Conservation (phyloP, 1,284 basidiomycete genomes). For the Athelia psychrophila region DNA sequence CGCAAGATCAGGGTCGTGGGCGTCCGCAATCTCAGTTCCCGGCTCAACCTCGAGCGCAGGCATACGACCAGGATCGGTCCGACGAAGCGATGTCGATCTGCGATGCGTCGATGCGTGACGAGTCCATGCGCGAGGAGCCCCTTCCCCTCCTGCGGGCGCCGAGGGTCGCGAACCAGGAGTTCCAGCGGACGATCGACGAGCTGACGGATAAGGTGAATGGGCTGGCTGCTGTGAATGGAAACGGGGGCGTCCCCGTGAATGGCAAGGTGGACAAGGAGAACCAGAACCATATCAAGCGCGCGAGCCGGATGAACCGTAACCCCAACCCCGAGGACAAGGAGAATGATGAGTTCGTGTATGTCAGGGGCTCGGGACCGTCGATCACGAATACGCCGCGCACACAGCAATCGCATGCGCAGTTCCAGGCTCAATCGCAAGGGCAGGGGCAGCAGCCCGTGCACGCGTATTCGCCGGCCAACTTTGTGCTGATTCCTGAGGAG, state of each 20-base stretch:
- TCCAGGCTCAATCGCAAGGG: neutral
- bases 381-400: neutral
- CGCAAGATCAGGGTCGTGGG: no score
- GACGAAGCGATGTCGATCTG: no score
- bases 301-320: no score
- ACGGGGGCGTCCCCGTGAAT: slow-evolving; percentile 7
- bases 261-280: slow-evolving; percentile 55
- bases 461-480: neutral
- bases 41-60: no score
- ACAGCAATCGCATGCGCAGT: no score
- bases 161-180: slow-evolving; percentile 34
- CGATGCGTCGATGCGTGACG: no score
- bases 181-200: slow-evolving; percentile 42
- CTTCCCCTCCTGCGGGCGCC: slow-evolving; percentile 34
- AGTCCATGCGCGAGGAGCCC: slow-evolving; percentile 1
- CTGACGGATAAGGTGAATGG: slow-evolving; percentile 42
- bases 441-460: neutral
- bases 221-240: slow-evolving; percentile 20
- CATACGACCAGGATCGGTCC: no score
- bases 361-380: neutral
- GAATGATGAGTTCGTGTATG: neutral
- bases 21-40: no score
- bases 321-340: no score
- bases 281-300: slow-evolving; percentile 16
- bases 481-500: slow-evolving; percentile 1